phyloP scores from a whole-genome alignment of 805 yeast species.

The Scheffersomyces coipomensis region DNA sequence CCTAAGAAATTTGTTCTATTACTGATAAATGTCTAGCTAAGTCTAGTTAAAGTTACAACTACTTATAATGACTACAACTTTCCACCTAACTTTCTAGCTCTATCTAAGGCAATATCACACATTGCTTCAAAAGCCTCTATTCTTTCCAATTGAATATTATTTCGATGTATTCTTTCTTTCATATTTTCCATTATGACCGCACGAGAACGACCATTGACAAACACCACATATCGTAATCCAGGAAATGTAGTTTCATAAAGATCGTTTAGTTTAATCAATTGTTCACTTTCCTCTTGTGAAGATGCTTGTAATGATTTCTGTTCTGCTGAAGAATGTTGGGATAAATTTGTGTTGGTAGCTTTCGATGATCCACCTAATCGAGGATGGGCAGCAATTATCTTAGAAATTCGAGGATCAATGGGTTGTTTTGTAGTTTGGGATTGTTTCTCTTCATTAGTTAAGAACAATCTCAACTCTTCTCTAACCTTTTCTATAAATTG shows the following conservation, averaged over 20 bases:
- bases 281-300: constrained; percentile 46
- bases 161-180: constrained; percentile 54
- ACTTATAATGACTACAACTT: not conserved
- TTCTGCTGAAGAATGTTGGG: constrained; percentile 66
- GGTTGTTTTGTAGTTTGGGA: constrained; percentile 17
- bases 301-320: constrained; percentile 61
- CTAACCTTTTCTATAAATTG: constrained; percentile 49
- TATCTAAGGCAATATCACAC: constrained; percentile 87
- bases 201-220: constrained; percentile 81
- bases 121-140: constrained; percentile 75
- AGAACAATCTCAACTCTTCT: constrained; percentile 28
- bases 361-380: constrained; percentile 66
- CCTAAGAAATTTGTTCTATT: no score
- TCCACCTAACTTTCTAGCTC: constrained; percentile 53
- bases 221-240: constrained; percentile 80
- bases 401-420: constrained; percentile 27
- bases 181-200: constrained; percentile 62
- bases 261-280: constrained; percentile 53
- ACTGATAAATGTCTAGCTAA: no score
- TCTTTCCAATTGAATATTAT: constrained; percentile 56
- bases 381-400: constrained; percentile 89
- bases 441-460: constrained; percentile 20
- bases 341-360: constrained; percentile 38
- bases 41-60: no score
- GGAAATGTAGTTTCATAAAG: constrained; percentile 61